Evolutionary conservation across 441 rosid genomes (phyloP).

Genomic region (Adansonia gregorii): DNA sequence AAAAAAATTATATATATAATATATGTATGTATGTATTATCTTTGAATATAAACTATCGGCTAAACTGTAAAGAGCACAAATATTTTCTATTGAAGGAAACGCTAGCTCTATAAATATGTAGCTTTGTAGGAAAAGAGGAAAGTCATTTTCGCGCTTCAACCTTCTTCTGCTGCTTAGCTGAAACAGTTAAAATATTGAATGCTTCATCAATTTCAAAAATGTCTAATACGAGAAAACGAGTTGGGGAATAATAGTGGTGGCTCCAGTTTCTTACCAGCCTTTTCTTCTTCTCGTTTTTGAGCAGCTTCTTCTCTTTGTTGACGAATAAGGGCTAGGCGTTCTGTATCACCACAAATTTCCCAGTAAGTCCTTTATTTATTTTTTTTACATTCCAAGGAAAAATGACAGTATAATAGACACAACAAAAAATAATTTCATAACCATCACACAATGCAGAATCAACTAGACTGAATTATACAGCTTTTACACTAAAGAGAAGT

Average conservation of each 20-base stretch:
- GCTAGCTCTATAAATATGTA: slow-evolving; percentile 3
- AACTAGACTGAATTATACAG: background rate
- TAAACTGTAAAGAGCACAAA: background rate
- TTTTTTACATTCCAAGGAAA: background rate
- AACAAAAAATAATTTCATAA: background rate
- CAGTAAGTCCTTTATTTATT: background rate
- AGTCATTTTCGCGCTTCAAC: slow-evolving; percentile 72
- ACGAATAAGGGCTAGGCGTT: slow-evolving; percentile 80
- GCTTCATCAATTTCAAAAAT: slow-evolving; percentile 20
- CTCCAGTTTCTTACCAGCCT: slow-evolving; percentile 60
- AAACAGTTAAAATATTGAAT: slow-evolving; percentile 24
- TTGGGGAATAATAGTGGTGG: background rate
- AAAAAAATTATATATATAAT: background rate
- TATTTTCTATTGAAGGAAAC: slow-evolving; percentile 17
- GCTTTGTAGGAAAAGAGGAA: slow-evolving; percentile 2
- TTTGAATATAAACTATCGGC: slow-evolving; percentile 20
- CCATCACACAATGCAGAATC: background rate
- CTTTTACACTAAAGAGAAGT: background rate
- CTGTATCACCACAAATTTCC: slow-evolving; percentile 39
- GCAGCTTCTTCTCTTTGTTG: slow-evolving; percentile 95
- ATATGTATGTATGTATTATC: background rate
- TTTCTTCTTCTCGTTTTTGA: slow-evolving; percentile 89
- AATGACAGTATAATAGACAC: background rate
- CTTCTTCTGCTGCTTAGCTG: slow-evolving; percentile 88
- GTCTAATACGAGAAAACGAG: background rate